Conservation (phyloP, 179 eudicot genomes). For the Sideroxylon spinosum region DNA sequence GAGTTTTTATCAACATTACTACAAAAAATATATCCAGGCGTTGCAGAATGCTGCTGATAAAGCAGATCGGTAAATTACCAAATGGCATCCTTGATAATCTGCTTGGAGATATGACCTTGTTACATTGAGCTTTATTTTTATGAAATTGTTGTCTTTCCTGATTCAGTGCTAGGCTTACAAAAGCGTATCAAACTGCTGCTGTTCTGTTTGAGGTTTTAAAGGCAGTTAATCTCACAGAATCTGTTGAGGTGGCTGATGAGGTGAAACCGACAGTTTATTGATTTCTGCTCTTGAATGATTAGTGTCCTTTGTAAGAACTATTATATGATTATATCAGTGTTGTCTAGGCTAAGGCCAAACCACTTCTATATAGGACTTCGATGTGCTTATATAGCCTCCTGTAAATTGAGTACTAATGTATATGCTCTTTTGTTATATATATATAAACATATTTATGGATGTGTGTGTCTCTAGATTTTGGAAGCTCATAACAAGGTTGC, state of each 20-base stretch:
- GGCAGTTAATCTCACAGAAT: constrained; percentile 82
- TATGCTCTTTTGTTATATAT: no score
- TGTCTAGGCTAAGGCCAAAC: not conserved
- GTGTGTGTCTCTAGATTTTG: constrained; percentile 54
- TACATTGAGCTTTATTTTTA: not conserved
- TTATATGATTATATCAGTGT: not conserved
- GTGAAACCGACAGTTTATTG: constrained; percentile 29
- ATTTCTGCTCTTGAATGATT: not conserved
- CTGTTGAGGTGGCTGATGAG: constrained; percentile 91
- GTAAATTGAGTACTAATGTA: not conserved
- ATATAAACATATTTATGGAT: not conserved
- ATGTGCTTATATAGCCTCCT: constrained; percentile 3
- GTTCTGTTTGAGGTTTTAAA: constrained; percentile 95
- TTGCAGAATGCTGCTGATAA: constrained; percentile 87
- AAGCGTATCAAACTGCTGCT: constrained; percentile 98
- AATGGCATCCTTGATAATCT: not conserved
- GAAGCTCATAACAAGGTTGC: constrained; percentile 83
- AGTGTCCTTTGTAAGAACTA: not conserved
- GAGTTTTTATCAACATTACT: constrained; percentile 88
- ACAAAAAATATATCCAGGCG: constrained; percentile 85
- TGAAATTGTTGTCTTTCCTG: not conserved
- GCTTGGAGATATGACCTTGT: not conserved
- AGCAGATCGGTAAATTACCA: constrained; percentile 74
- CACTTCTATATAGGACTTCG: not conserved
- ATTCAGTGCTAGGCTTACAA: constrained; percentile 91